phyloP scores from a whole-genome alignment of 2,329 filamentous ascomycete species.

The Periconia sp. region DNA sequence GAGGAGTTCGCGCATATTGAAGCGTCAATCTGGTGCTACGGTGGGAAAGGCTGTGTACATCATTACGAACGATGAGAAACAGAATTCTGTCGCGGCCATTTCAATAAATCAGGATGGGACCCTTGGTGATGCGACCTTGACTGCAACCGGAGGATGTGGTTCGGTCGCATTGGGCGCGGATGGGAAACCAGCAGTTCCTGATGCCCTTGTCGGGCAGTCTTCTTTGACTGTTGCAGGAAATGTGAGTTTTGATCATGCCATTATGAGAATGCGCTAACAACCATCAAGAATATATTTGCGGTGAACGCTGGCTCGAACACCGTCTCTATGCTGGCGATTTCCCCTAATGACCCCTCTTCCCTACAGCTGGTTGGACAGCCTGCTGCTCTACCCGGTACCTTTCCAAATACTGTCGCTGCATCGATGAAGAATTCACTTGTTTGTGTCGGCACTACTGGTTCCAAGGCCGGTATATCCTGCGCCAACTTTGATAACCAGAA shows the following conservation, averaged over 20 bases:
- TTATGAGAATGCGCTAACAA: conserved; percentile 18
- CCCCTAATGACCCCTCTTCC: conserved; percentile 31
- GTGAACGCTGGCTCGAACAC: conserved; percentile 54
- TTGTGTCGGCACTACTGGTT: conserved; percentile 47
- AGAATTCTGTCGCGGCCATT: conserved; percentile 59
- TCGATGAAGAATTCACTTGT: conserved; percentile 43
- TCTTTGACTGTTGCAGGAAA: conserved; percentile 60
- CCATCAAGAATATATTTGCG: conserved; percentile 57
- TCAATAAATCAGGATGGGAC: conserved; percentile 55
- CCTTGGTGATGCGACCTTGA: conserved; percentile 51
- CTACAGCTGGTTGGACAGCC: conserved; percentile 43
- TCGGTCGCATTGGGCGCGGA: conserved; percentile 45
- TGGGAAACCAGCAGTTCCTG: conserved; percentile 50
- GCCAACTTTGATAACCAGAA: conserved; percentile 29
- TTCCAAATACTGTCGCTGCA: conserved; percentile 48
- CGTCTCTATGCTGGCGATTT: conserved; percentile 46
- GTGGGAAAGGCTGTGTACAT: conserved; percentile 60
- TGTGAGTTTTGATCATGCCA: conserved; percentile 51
- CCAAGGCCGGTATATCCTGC: conserved; percentile 46
- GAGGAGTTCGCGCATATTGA: too few relatives aligned
- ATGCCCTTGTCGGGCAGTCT: conserved; percentile 60
- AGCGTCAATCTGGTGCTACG: too few relatives aligned
- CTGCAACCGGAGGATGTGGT: conserved; percentile 56
- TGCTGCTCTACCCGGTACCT: conserved; percentile 42
- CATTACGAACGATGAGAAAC: conserved; percentile 58